phyloP scores from a whole-genome alignment of 2,329 filamentous ascomycete genomes.

The Ophiosphaerella herpotricha region DNA sequence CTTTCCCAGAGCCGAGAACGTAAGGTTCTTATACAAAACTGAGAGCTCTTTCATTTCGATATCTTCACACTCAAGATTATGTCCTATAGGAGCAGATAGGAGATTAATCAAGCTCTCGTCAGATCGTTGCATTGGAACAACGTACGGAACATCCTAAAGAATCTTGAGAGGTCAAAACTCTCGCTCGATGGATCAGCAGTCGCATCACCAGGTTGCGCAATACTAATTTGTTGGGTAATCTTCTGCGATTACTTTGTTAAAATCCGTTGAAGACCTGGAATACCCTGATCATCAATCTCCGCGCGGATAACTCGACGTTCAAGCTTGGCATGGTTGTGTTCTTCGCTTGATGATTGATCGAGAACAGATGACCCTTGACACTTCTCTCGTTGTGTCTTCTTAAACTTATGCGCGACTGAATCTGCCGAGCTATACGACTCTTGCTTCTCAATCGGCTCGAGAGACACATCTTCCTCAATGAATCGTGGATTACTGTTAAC shows the following conservation, averaged over 20 bases:
- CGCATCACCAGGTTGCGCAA: conserved; percentile 48
- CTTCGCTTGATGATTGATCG: conserved; percentile 4
- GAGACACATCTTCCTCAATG: conserved; percentile 13
- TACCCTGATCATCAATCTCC: conserved; percentile 31
- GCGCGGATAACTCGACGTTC: conserved; percentile 19
- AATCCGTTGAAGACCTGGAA: conserved; percentile 31
- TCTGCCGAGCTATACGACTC: conserved; percentile 18
- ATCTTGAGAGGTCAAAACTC: conserved; percentile 61
- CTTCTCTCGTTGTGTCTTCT: conserved; percentile 12
- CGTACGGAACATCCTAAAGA: conserved; percentile 51
- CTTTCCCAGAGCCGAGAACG: conserved; percentile 69
- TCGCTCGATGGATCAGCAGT: conserved; percentile 58
- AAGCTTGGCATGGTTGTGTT: conserved; percentile 8
- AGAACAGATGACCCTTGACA: conserved; percentile 7
- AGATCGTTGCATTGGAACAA: background rate
- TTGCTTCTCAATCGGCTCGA: conserved; percentile 14
- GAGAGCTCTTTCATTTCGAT: conserved; percentile 61
- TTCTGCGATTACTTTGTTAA: conserved; percentile 30
- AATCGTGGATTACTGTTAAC: conserved; percentile 1
- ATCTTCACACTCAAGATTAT: conserved; percentile 60
- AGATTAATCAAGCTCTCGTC: too few relatives aligned
- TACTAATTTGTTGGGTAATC: conserved; percentile 23
- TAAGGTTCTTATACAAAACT: conserved; percentile 67
- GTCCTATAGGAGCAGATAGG: conserved; percentile 28
- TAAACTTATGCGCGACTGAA: conserved; percentile 25